Percentiles rank a stretch among this genome's conserved stretches.
Evolutionary conservation across 176 grass and related monocot genomes (phyloP).

Genomic region (Typha latifolia): DNA sequence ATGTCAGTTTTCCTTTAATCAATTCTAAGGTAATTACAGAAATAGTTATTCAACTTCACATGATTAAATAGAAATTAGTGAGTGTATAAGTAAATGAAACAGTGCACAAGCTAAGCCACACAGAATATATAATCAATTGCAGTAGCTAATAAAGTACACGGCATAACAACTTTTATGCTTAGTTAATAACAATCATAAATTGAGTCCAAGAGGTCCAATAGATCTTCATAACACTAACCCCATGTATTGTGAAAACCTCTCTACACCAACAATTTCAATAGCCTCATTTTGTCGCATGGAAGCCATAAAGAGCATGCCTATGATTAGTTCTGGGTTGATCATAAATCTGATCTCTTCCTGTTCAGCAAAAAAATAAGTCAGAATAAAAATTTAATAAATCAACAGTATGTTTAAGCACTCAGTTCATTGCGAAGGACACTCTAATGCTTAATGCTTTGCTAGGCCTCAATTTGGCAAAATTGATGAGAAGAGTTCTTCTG

Average conservation of each 20-base stretch:
- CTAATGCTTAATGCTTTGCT: too few relatives aligned
- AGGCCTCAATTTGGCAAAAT: too few relatives aligned
- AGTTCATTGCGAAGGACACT: too few relatives aligned
- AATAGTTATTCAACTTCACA: too few relatives aligned
- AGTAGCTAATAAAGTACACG: background rate
- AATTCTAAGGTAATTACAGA: too few relatives aligned
- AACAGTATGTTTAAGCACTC: background rate
- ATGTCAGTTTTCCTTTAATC: too few relatives aligned
- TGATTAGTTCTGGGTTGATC: slow-evolving; percentile 41
- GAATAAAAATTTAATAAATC: background rate
- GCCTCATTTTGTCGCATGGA: slow-evolving; percentile 36
- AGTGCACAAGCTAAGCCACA: too few relatives aligned
- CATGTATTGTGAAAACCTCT: slow-evolving; percentile 53
- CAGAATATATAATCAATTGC: background rate
- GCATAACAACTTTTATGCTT: background rate
- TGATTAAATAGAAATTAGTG: too few relatives aligned
- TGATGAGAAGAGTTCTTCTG: too few relatives aligned
- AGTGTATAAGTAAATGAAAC: too few relatives aligned
- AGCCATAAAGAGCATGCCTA: slow-evolving; percentile 46
- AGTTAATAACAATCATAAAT: background rate
- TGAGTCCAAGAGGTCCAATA: background rate
- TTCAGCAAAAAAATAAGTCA: background rate
- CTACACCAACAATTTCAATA: slow-evolving; percentile 45
- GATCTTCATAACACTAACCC: slow-evolving; percentile 39
- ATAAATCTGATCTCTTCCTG: slow-evolving; percentile 52